Evolutionary conservation across 768 basidiomycete genomes (phyloP).

Genomic region (Megacollybia marginata): DNA sequence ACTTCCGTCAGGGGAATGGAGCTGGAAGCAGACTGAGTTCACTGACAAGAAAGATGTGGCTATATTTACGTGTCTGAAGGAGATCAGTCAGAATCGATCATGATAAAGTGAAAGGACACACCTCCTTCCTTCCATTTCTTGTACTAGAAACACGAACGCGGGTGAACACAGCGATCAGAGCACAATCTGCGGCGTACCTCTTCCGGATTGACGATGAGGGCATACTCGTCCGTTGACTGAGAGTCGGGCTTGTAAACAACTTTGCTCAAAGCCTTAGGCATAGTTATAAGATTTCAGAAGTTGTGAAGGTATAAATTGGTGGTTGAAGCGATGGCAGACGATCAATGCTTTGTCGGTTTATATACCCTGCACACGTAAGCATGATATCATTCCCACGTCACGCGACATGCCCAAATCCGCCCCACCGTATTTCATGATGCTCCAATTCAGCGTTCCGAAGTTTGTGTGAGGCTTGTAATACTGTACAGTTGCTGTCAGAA

Average conservation of each 20-base stretch:
- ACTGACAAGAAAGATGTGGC: constrained; percentile 1
- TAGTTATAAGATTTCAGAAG: constrained; percentile 14
- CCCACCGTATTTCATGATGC: too few relatives aligned
- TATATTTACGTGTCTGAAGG: constrained; percentile 59
- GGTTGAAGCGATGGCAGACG: neutral
- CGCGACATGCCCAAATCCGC: constrained; percentile 12
- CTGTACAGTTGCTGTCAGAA: too few relatives aligned
- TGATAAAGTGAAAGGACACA: constrained; percentile 25
- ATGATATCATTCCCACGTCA: constrained; percentile 13
- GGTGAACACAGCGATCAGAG: constrained; percentile 1
- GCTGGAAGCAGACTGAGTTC: constrained; percentile 24
- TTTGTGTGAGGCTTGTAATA: too few relatives aligned
- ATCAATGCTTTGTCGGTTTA: too few relatives aligned
- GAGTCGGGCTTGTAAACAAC: constrained; percentile 76
- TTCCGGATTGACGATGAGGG: constrained; percentile 55
- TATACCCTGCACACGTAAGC: too few relatives aligned
- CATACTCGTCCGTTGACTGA: constrained; percentile 67
- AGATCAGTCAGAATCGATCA: constrained; percentile 12
- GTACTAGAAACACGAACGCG: constrained; percentile 33
- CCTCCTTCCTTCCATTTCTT: constrained; percentile 79
- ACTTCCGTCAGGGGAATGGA: constrained; percentile 66
- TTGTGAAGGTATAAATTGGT: constrained; percentile 1
- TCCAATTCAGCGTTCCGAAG: too few relatives aligned
- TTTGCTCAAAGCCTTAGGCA: constrained; percentile 49
- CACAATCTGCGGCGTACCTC: constrained; percentile 38